phyloP scores from a whole-genome alignment of 139 green algal species.

The Pseudopediastrum boryanum region DNA sequence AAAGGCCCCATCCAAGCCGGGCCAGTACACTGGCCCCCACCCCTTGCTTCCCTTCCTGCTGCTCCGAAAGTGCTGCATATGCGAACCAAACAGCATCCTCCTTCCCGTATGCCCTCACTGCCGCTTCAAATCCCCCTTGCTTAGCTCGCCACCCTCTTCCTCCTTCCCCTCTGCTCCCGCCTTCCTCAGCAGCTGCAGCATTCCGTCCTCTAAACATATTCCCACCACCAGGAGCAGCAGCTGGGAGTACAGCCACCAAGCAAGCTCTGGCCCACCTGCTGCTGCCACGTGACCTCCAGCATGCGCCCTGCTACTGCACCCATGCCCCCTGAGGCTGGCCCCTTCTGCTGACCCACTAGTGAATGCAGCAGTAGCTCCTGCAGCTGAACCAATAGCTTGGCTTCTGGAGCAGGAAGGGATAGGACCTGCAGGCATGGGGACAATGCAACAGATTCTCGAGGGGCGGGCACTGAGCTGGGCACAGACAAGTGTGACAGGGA shows the following conservation, averaged over 20 bases:
- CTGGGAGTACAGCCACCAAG: conserved; percentile 49
- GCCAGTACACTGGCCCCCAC: conserved; percentile 67
- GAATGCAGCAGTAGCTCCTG: conserved; percentile 22
- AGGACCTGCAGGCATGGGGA: too few species aligned
- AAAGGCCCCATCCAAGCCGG: too few species aligned
- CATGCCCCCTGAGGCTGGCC: conserved; percentile 50
- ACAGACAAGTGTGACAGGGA: too few species aligned
- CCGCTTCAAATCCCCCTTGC: conserved; percentile 43
- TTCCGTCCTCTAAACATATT: conserved; percentile 62
- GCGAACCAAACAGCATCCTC: conserved; percentile 67
- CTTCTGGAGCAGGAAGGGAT: too few species aligned
- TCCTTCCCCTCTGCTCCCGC: neutral
- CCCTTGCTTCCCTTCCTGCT: conserved; percentile 29
- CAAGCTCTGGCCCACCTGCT: conserved; percentile 43
- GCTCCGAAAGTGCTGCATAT: conserved; percentile 56
- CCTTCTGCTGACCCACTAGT: conserved; percentile 4
- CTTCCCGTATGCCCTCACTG: conserved; percentile 51
- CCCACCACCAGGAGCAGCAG: conserved; percentile 62
- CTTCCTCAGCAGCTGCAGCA: conserved; percentile 45
- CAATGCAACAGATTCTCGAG: too few species aligned
- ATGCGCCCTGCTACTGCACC: conserved; percentile 49
- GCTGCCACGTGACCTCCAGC: conserved; percentile 13
- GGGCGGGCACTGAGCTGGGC: too few species aligned
- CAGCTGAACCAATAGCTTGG: conserved; percentile 8
- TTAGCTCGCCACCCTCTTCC: neutral